A percentile compares a stretch with the other conserved stretches of the same genome.
Conservation (phyloP, 2,329 filamentous ascomycete species). For the Lasiodiplodia theobromae region DNA sequence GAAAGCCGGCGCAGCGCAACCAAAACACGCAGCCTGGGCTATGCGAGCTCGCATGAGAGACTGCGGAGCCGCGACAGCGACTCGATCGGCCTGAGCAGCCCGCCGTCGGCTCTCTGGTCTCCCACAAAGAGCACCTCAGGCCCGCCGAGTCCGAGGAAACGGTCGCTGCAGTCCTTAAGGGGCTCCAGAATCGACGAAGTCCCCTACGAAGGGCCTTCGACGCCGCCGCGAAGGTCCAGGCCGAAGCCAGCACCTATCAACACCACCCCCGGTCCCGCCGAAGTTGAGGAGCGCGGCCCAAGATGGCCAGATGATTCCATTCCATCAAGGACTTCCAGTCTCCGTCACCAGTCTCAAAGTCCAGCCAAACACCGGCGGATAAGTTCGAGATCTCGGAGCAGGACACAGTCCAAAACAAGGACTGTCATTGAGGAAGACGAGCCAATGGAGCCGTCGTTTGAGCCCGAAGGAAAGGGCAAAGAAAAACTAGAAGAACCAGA, state of each 20-base stretch:
- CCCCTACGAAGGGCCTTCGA: constrained; percentile 20
- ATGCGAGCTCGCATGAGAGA: constrained; percentile 75
- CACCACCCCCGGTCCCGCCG: constrained; percentile 8
- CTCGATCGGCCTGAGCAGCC: constrained; percentile 14
- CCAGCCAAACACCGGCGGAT: constrained; percentile 33
- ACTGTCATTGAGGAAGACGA: constrained; percentile 40
- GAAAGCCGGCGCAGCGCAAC: constrained; percentile 41
- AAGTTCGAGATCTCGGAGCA: constrained; percentile 37
- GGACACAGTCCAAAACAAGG: constrained; percentile 37
- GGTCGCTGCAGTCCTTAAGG: constrained; percentile 23
- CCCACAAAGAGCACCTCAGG: constrained; percentile 37
- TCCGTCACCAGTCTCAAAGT: constrained; percentile 19
- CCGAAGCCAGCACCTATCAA: constrained; percentile 17
- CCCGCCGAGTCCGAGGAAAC: constrained; percentile 23
- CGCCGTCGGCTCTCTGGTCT: constrained; percentile 9
- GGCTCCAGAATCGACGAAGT: constrained; percentile 27
- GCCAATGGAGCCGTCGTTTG: constrained; percentile 34
- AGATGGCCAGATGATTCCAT: constrained; percentile 25
- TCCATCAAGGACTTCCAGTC: constrained; percentile 22
- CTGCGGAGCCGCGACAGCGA: constrained; percentile 55
- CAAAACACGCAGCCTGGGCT: constrained; percentile 67
- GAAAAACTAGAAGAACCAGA: constrained; percentile 26
- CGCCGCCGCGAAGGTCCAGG: constrained; percentile 6
- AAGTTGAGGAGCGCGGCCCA: constrained; percentile 15
- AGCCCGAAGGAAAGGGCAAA: constrained; percentile 36